Percentiles rank a stretch among this genome's conserved stretches.
These are phyloP conservation scores for Aspergillus sp. DNA, from an alignment of 2,329 filamentous ascomycete species.

Conservation along the genomic window DNA sequence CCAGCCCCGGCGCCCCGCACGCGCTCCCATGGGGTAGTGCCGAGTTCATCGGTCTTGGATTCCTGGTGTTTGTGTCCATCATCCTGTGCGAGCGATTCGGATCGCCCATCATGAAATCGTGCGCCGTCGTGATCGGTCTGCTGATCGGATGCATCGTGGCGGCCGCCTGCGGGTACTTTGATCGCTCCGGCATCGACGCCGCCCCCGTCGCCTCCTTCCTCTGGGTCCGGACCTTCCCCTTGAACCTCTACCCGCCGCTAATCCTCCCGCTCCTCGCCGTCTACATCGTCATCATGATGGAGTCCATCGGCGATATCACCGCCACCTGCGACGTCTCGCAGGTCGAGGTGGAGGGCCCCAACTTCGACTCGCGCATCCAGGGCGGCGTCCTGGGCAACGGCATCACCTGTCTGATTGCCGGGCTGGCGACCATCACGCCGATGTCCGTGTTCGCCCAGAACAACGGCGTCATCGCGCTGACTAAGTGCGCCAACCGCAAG, in stretches of 20 bases:
- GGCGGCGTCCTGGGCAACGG: conserved; percentile 67
- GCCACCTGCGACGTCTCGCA: conserved; percentile 66
- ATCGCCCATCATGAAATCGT: conserved; percentile 67
- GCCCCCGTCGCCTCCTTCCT: conserved; percentile 66
- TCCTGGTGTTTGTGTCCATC: conserved; percentile 65
- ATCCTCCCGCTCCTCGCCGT: conserved; percentile 59
- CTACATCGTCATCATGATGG: conserved; percentile 64
- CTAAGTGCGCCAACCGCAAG: conserved; percentile 65
- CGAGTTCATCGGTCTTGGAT: conserved; percentile 65
- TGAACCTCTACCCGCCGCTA: conserved; percentile 63
- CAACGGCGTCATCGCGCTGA: conserved; percentile 67
- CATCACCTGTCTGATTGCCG: conserved; percentile 61
- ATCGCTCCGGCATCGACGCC: conserved; percentile 54
- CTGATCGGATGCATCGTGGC: conserved; percentile 67
- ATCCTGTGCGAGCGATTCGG: conserved; percentile 68
- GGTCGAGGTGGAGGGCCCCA: conserved; percentile 60
- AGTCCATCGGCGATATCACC: conserved; percentile 66
- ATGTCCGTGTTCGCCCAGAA: conserved; percentile 69
- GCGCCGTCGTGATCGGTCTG: conserved; percentile 62
- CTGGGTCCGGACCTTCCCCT: conserved; percentile 68
- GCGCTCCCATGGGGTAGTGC: conserved; percentile 62
- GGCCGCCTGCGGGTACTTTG: conserved; percentile 65
- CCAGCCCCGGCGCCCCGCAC: conserved; percentile 56
- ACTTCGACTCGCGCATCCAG: conserved; percentile 68
- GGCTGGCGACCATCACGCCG: conserved; percentile 64